Percentiles rank a stretch among this genome's conserved stretches.
phyloP scores from a whole-genome alignment of 192 early-diverging fungal species.

The Mortierella hygrophila region DNA sequence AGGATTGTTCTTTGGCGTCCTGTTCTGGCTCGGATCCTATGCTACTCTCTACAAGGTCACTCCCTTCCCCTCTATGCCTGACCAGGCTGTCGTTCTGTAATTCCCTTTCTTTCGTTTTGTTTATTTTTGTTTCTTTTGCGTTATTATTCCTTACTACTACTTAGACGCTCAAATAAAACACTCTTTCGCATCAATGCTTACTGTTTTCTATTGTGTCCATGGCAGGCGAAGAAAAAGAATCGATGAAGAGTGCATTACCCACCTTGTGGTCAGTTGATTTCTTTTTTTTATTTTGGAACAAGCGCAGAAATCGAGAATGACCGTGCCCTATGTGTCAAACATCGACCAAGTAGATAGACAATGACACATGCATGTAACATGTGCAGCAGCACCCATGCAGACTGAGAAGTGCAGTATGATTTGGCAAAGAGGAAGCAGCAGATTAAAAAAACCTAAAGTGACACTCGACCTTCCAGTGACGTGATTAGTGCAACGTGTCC shows the following conservation, averaged over 20 bases:
- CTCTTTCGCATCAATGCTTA: background rate
- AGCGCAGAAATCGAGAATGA: background rate
- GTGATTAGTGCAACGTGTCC: too few species aligned
- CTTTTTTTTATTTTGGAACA: background rate
- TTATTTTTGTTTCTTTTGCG: too few species aligned
- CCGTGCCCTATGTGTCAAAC: too few species aligned
- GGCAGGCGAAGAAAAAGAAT: background rate
- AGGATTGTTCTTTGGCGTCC: slow-evolving; percentile 75
- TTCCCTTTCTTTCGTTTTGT: background rate
- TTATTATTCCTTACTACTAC: background rate
- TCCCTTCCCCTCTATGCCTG: slow-evolving; percentile 45
- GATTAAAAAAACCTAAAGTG: too few species aligned
- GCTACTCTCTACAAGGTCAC: slow-evolving; percentile 29
- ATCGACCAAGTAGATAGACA: too few species aligned
- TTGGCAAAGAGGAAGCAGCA: too few species aligned
- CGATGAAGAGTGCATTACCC: background rate
- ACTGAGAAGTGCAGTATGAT: too few species aligned
- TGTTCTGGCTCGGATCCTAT: slow-evolving; percentile 77
- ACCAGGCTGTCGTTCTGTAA: slow-evolving; percentile 30
- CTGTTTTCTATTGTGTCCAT: background rate
- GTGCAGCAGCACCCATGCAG: too few species aligned
- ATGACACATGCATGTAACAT: too few species aligned
- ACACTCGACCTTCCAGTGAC: too few species aligned
- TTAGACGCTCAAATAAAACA: background rate
- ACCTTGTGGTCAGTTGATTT: background rate